Percentiles rank a stretch among this genome's conserved stretches.
phyloP scores from a whole-genome alignment of 495 filamentous ascomycete genomes.

The Staphylotrichum tortipilum region DNA sequence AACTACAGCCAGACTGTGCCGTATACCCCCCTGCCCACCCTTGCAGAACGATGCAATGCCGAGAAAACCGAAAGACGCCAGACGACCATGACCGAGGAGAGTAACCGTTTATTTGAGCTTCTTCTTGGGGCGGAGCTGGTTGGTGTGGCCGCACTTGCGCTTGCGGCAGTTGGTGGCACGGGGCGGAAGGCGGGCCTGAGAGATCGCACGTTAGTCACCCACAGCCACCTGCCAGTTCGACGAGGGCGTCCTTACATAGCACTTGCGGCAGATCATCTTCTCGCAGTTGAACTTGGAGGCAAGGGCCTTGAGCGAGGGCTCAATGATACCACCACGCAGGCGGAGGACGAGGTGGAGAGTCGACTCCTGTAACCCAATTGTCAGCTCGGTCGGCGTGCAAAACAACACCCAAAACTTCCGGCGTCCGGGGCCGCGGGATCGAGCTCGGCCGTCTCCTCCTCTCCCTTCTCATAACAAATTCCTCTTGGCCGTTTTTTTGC shows the following conservation, averaged over 20 bases:
- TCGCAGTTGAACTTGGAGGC: constrained; percentile 99
- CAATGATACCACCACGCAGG: constrained; percentile 98
- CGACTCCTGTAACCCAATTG: constrained; percentile 60
- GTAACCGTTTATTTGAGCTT: constrained; percentile 82
- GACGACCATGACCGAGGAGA: constrained; percentile 24
- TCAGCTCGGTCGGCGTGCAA: constrained; percentile 7
- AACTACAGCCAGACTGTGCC: constrained; percentile 20
- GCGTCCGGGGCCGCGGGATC: constrained; percentile 1
- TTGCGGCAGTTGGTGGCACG: constrained; percentile 99
- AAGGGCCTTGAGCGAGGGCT: constrained; percentile 96
- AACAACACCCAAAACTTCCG: neutral
- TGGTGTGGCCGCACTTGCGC: constrained; percentile 99
- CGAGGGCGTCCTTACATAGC: constrained; percentile 47
- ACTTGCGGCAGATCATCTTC: constrained; percentile 99
- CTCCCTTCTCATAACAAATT: neutral
- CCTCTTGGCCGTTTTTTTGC: neutral
- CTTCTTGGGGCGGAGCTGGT: constrained; percentile 99
- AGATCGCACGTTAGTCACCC: constrained; percentile 10
- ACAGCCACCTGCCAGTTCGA: neutral
- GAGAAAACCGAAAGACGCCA: constrained; percentile 31
- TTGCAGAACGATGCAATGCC: constrained; percentile 22
- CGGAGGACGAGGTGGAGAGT: constrained; percentile 98
- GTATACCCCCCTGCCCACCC: constrained; percentile 19
- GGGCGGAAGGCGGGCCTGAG: constrained; percentile 88
- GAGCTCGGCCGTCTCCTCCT: neutral